Conservation (phyloP, 768 basidiomycete species). For the Scleroderma bovista region DNA sequence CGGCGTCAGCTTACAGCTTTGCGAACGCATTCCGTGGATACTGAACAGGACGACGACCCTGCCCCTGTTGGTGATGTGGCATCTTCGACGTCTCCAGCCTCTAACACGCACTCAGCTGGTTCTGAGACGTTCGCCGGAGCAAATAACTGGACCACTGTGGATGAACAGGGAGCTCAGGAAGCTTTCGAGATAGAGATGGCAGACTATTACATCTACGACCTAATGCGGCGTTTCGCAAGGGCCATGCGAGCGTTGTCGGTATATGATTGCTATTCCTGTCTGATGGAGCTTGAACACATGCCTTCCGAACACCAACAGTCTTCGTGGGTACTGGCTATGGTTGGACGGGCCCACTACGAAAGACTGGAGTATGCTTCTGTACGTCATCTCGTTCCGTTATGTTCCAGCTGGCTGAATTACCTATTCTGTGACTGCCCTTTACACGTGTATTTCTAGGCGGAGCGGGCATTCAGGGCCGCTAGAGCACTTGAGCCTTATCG, state of each 20-base stretch:
- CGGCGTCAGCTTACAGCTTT: slow-evolving; percentile 50
- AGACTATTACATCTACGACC: slow-evolving; percentile 76
- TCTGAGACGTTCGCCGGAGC: slow-evolving; percentile 63
- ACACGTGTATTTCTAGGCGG: slow-evolving; percentile 53
- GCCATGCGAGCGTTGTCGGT: slow-evolving; percentile 70
- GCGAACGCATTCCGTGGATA: slow-evolving; percentile 59
- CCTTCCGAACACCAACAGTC: slow-evolving; percentile 70
- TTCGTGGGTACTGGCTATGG: slow-evolving; percentile 73
- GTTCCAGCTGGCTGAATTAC: slow-evolving; percentile 12
- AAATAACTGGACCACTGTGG: slow-evolving; percentile 55
- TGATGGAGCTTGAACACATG: slow-evolving; percentile 72
- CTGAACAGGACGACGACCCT: slow-evolving; percentile 66
- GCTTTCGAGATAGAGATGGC: slow-evolving; percentile 67
- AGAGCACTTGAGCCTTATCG: slow-evolving; percentile 87
- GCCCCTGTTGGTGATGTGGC: slow-evolving; percentile 42
- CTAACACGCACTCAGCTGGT: slow-evolving; percentile 52
- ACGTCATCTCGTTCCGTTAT: slow-evolving; percentile 30
- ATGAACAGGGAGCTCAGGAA: slow-evolving; percentile 68
- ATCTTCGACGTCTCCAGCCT: slow-evolving; percentile 21
- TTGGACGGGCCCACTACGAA: slow-evolving; percentile 88
- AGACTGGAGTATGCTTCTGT: slow-evolving; percentile 84
- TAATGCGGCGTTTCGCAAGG: slow-evolving; percentile 75
- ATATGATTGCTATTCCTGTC: slow-evolving; percentile 71
- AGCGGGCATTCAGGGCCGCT: slow-evolving; percentile 80
- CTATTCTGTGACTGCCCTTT: slow-evolving; percentile 3